phyloP scores from a whole-genome alignment of 176 grass and related monocot genomes.

The Sorghum bicolor region DNA sequence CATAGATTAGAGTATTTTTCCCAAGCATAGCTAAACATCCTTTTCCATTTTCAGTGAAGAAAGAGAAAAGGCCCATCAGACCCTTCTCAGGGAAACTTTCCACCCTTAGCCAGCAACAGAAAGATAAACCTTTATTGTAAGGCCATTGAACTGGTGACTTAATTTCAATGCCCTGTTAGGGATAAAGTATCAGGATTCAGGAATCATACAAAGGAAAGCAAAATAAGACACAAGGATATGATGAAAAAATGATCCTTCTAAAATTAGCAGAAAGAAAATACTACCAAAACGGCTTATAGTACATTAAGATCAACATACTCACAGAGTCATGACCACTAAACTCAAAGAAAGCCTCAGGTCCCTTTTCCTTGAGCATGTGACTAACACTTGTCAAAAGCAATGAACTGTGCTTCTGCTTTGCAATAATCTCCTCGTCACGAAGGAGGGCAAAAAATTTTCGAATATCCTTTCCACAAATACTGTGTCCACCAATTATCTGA shows the following conservation, averaged over 20 bases:
- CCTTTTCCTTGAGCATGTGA: constrained; percentile 97
- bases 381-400: constrained; percentile 86
- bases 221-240: not conserved
- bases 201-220: constrained; percentile 9
- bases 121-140: constrained; percentile 84
- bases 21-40: constrained; percentile 89
- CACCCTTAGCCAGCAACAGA: constrained; percentile 92
- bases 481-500: constrained; percentile 96
- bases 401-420: constrained; percentile 65
- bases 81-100: constrained; percentile 77
- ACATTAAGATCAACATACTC: constrained; percentile 33
- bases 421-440: constrained; percentile 64
- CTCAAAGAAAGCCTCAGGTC: constrained; percentile 96
- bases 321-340: constrained; percentile 87
- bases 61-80: constrained; percentile 96
- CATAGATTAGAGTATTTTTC: constrained; percentile 81
- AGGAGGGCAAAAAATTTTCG: constrained; percentile 90
- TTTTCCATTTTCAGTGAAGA: constrained; percentile 89
- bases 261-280: not conserved
- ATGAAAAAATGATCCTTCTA: not conserved
- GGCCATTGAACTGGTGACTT: constrained; percentile 93
- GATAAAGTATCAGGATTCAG: constrained; percentile 15
- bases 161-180: constrained; percentile 77
- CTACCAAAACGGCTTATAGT: not conserved
- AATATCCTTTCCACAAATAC: constrained; percentile 96